Evolutionary conservation across 768 basidiomycete species (phyloP).

Genomic region (Mycena alexandri): DNA sequence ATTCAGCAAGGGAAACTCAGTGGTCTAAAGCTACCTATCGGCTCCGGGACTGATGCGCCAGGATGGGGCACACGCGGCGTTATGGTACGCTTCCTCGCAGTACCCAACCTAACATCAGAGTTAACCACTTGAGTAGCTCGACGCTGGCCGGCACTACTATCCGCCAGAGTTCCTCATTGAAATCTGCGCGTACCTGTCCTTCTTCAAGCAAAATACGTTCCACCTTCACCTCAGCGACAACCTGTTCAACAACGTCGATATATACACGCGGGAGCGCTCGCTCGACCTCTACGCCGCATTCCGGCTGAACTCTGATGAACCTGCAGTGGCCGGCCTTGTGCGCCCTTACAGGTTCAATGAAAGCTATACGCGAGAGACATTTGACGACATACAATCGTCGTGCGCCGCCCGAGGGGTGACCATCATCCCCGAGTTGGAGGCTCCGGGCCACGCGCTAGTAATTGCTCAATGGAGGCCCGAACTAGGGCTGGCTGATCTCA

Average conservation of each 20-base stretch:
- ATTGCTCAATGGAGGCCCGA: constrained; percentile 37
- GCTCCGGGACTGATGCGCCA: constrained; percentile 35
- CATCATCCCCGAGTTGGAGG: constrained; percentile 34
- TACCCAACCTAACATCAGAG: not conserved
- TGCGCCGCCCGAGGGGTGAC: constrained; percentile 37
- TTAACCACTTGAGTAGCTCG: constrained; percentile 25
- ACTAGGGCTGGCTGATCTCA: constrained; percentile 34
- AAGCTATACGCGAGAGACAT: constrained; percentile 35
- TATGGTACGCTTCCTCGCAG: constrained; percentile 19
- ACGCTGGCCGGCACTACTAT: constrained; percentile 35
- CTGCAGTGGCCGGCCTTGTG: constrained; percentile 34
- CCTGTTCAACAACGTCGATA: constrained; percentile 31
- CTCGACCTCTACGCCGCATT: constrained; percentile 39
- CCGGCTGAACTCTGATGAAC: constrained; percentile 36
- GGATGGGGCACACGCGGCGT: constrained; percentile 38
- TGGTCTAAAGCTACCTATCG: constrained; percentile 19
- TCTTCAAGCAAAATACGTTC: constrained; percentile 40
- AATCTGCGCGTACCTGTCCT: constrained; percentile 37
- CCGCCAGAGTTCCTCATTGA: constrained; percentile 32
- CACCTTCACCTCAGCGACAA: constrained; percentile 42
- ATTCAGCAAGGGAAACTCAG: constrained; percentile 36
- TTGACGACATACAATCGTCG: constrained; percentile 29
- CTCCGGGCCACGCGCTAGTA: constrained; percentile 34
- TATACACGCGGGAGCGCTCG: constrained; percentile 32
- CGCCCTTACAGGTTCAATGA: constrained; percentile 34